These are phyloP conservation scores for Isabelozyma rhagii DNA, from an alignment of 805 yeast species.

Conservation along the genomic window DNA sequence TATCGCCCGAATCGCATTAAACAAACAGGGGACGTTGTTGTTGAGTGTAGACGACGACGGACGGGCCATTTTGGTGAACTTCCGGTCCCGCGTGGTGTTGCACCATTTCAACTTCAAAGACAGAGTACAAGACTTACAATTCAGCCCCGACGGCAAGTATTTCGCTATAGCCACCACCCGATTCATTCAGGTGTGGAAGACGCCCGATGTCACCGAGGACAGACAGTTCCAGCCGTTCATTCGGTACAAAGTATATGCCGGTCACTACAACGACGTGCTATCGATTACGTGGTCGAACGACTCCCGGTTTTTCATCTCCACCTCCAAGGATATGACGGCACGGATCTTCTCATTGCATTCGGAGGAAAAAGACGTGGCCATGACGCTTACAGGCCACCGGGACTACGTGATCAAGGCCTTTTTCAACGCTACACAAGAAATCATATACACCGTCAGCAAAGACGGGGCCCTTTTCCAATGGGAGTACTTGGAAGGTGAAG, in stretches of 20 bases:
- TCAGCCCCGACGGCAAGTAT: conserved; percentile 83
- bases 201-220: conserved; percentile 77
- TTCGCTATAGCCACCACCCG: conserved; percentile 86
- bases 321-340: conserved; percentile 88
- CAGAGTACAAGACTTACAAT: conserved; percentile 66
- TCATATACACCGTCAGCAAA: conserved; percentile 84
- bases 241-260: conserved; percentile 85
- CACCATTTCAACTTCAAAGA: conserved; percentile 94
- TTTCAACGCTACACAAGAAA: conserved; percentile 83
- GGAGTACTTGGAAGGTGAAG: conserved; percentile 71
- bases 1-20: conserved; percentile 74
- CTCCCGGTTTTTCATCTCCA: conserved; percentile 79
- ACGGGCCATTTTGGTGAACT: conserved; percentile 87
- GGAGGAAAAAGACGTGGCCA: conserved; percentile 67
- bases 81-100: conserved; percentile 74
- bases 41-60: conserved; percentile 89
- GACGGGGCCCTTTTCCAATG: conserved; percentile 94
- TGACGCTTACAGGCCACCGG: conserved; percentile 88
- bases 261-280: conserved; percentile 81
- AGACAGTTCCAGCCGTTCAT: conserved; percentile 96
- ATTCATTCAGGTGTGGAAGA: conserved; percentile 88
- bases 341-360: conserved; percentile 75
- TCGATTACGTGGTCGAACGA: conserved; percentile 87
- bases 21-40: conserved; percentile 75
- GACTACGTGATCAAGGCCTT: conserved; percentile 87